phyloP scores from a whole-genome alignment of 116 monocot genomes.

The Posidonia oceanica region DNA sequence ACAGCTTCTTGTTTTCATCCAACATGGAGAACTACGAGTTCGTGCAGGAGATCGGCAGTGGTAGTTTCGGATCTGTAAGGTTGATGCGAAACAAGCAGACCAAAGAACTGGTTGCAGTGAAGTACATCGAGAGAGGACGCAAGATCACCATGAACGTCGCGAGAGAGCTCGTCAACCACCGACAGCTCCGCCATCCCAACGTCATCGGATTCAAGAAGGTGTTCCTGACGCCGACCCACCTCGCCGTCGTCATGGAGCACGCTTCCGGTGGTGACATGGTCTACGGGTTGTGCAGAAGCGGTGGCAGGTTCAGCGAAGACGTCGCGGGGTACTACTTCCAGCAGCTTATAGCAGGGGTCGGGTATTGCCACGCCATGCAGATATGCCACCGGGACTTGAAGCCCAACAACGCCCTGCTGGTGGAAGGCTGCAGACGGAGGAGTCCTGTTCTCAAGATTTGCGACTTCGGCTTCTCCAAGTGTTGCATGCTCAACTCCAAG shows the following conservation, averaged over 20 bases:
- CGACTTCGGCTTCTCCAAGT: conserved; percentile 84
- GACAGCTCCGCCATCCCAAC: conserved; percentile 69
- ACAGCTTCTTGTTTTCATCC: no score
- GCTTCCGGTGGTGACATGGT: conserved; percentile 78
- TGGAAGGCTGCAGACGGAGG: conserved; percentile 65
- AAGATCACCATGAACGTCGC: conserved; percentile 85
- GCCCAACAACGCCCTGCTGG: conserved; percentile 73
- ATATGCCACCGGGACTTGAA: conserved; percentile 88
- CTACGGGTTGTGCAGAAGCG: conserved; percentile 48
- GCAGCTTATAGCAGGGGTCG: conserved; percentile 89
- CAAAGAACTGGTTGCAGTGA: conserved; percentile 83
- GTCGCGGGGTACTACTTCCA: conserved; percentile 95
- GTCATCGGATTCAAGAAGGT: conserved; percentile 86
- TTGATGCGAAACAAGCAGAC: conserved; percentile 80
- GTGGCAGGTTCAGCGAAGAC: conserved; percentile 71
- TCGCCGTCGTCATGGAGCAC: conserved; percentile 81
- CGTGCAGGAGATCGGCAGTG: conserved; percentile 81
- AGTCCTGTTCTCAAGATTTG: conserved; percentile 52
- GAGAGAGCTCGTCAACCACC: conserved; percentile 13
- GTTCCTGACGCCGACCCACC: conserved; percentile 63
- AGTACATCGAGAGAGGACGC: conserved; percentile 87
- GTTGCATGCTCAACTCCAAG: no score
- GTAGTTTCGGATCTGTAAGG: conserved; percentile 81
- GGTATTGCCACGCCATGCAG: conserved; percentile 86
- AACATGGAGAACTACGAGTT: conserved; percentile 71